Evolutionary conservation across 768 basidiomycete species (phyloP), one percentile per base, ranked within the genome.

Genomic region (Tricholomella constricta): DNA sequence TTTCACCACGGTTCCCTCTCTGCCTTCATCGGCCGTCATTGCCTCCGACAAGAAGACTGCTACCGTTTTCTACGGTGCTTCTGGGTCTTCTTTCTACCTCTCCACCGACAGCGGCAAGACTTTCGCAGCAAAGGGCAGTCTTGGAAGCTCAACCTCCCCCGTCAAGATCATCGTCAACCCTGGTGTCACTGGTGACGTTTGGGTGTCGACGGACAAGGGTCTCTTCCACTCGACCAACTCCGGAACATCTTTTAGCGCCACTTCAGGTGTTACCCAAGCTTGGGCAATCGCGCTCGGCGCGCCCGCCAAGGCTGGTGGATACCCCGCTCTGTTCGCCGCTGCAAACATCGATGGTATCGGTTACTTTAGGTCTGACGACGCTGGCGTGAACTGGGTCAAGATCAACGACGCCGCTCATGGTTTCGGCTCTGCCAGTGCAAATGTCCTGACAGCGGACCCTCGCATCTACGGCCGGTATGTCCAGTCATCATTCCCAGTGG

Each of bases 31-130:
- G 34, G 77, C 83, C 1, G 74, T 70, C 11, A 85, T 88, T 56
- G 83, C 84, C 8, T 80, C 85, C 2, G 85, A 88, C 68, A 86
- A 85, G 67, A 72, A 72, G 56, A 77, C 77, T 64, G 76, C 80
- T 62, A 64, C 74, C 0, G 62, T 82, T 42, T 85, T 86, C 71
- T 86, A 86, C 59, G 84, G 75, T 17, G 84, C 83, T 15, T 74
- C 78, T 19, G 75, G 76, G 0, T 73, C 75, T 15, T 72, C 67
- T 22, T 85, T 86, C 73, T 87, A 84, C 59, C 55, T 84, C n/a
- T 85, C 84, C 17, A 77, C 70, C 5, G 75, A 88, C 54, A 74
- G 74, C 11, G 86, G 81, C 9, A 71, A 77, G 56, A 80, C 82
- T 0, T 85, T 85, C 63, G 47, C 68, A 22, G 64, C 61, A 1